Evolutionary conservation across 805 yeast species (phyloP).

Genomic region (Candida krabiensis): DNA sequence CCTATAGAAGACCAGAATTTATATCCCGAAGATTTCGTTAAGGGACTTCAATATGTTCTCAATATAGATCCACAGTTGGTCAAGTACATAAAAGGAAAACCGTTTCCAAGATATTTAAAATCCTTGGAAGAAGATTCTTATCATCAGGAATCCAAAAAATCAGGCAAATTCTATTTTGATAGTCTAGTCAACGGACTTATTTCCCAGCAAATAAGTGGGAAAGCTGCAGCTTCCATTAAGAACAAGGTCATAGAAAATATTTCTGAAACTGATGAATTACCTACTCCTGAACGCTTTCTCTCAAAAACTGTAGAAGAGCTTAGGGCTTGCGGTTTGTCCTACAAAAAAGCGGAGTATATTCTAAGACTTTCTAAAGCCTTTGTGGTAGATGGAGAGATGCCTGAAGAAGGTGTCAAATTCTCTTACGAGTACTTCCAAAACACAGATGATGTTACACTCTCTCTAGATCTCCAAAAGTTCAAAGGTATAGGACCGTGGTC

Average conservation of each 20-base stretch:
- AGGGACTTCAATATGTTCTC: conserved; percentile 26
- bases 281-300: conserved; percentile 52
- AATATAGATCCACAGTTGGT: conserved; percentile 26
- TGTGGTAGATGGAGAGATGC: conserved; percentile 24
- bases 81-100: conserved; percentile 5
- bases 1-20: not conserved
- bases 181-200: conserved; percentile 51
- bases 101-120: conserved; percentile 14
- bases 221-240: conserved; percentile 71
- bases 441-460: conserved; percentile 15
- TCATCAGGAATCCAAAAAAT: conserved; percentile 1
- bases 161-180: conserved; percentile 37
- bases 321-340: conserved; percentile 66
- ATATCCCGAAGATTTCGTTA: conserved; percentile 23
- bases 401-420: conserved; percentile 19
- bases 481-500: conserved; percentile 87
- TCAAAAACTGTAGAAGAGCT: conserved; percentile 45
- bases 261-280: conserved; percentile 34
- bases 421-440: conserved; percentile 16
- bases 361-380: conserved; percentile 55
- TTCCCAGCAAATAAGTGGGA: conserved; percentile 76
- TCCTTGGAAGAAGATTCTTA: not conserved
- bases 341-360: conserved; percentile 64
- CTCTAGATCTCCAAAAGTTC: conserved; percentile 29
- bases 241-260: conserved; percentile 27